Percentiles rank a stretch among this genome's conserved stretches.
Conservation (phyloP, 1,284 basidiomycete genomes). For the Ceratobasidium sp. region DNA sequence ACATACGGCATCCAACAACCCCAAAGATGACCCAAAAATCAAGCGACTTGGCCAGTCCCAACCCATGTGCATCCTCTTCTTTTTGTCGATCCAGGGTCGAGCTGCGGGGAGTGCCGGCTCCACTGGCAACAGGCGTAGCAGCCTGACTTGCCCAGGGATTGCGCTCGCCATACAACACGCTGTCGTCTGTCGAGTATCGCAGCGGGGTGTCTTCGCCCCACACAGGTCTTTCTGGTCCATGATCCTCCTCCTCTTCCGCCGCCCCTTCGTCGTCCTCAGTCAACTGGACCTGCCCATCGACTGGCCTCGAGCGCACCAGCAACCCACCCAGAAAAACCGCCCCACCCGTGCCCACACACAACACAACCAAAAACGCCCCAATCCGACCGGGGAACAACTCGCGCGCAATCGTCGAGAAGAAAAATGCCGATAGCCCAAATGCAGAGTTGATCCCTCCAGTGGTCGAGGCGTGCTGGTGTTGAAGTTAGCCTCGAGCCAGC, state of each 20-base stretch:
- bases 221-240: not conserved
- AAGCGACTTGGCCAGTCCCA: constrained; percentile 53
- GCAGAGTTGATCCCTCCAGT: constrained; percentile 80
- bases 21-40: constrained; percentile 81
- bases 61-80: constrained; percentile 56
- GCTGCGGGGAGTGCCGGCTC: not conserved
- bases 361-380: constrained; percentile 68
- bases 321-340: constrained; percentile 73
- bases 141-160: constrained; percentile 36
- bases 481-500: not conserved
- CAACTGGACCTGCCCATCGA: constrained; percentile 10
- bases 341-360: constrained; percentile 71
- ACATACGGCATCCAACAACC: constrained; percentile 69
- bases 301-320: constrained; percentile 59
- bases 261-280: constrained; percentile 9
- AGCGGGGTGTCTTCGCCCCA: constrained; percentile 18
- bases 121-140: constrained; percentile 5
- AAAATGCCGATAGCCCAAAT: constrained; percentile 84
- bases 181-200: constrained; percentile 11
- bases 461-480: constrained; percentile 66
- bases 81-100: not conserved
- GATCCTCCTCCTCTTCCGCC: not conserved
- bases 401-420: constrained; percentile 74
- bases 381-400: constrained; percentile 72
- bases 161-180: constrained; percentile 22